A percentile compares a stretch with the other conserved stretches of the same genome.
Evolutionary conservation across 2,329 filamentous ascomycete genomes (phyloP).

Genomic region (Thielaviopsis populi): DNA sequence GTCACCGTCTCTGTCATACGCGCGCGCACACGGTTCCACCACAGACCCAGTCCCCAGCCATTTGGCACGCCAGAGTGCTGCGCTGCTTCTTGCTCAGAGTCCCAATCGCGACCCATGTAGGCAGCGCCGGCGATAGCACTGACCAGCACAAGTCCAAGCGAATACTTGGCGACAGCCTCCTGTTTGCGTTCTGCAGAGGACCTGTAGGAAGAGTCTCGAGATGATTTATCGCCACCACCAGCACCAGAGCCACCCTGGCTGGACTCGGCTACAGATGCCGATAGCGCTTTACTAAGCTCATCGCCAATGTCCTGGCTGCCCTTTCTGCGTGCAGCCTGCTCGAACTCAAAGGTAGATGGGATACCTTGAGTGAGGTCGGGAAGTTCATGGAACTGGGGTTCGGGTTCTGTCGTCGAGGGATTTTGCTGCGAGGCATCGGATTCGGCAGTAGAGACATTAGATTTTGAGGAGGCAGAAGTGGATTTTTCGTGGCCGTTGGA

Average conservation of each 20-base stretch:
- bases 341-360: constrained; percentile 73
- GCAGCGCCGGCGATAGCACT: constrained; percentile 43
- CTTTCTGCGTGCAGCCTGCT: constrained; percentile 33
- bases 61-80: constrained; percentile 58
- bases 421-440: not conserved
- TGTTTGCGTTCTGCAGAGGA: constrained; percentile 80
- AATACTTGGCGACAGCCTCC: constrained; percentile 58
- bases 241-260: constrained; percentile 12
- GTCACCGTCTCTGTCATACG: constrained; percentile 61
- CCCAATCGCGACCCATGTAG: constrained; percentile 83
- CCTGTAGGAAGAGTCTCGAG: constrained; percentile 68
- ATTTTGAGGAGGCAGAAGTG: not conserved
- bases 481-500: not conserved
- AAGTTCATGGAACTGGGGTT: constrained; percentile 45
- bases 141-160: constrained; percentile 48
- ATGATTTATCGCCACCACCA: constrained; percentile 34
- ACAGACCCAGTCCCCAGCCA: constrained; percentile 59
- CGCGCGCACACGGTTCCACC: constrained; percentile 68
- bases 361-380: constrained; percentile 92
- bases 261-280: constrained; percentile 27
- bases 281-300: constrained; percentile 20
- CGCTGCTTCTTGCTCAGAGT: constrained; percentile 58
- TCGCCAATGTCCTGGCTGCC: constrained; percentile 21
- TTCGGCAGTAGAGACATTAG: not conserved
- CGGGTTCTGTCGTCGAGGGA: constrained; percentile 17